These are phyloP conservation scores for Aspergillus alliaceus DNA, from an alignment of 2,329 filamentous ascomycete genomes.

Conservation along the genomic window DNA sequence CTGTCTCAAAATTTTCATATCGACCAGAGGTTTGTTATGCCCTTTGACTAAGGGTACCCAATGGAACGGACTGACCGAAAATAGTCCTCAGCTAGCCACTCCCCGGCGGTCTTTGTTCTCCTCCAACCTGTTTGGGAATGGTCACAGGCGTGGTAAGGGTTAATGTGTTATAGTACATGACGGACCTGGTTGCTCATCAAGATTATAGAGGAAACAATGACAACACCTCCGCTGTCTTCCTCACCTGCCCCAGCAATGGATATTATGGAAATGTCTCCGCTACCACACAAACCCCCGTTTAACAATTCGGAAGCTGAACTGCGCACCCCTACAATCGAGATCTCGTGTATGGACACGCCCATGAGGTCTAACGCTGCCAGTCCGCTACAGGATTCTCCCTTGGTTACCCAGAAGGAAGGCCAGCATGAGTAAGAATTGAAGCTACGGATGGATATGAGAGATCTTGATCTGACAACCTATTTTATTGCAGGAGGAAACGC, in stretches of 20 bases:
- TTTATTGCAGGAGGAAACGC: slow-evolving; percentile 60
- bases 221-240: slow-evolving; percentile 78
- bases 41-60: background rate
- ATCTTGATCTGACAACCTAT: slow-evolving; percentile 18
- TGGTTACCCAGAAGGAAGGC: slow-evolving; percentile 30
- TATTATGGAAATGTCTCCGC: slow-evolving; percentile 88
- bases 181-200: slow-evolving; percentile 11
- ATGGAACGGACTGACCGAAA: slow-evolving; percentile 41
- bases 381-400: slow-evolving; percentile 40
- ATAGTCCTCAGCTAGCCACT: slow-evolving; percentile 77
- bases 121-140: slow-evolving; percentile 62
- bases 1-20: slow-evolving; percentile 96
- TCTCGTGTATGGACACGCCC: slow-evolving; percentile 46
- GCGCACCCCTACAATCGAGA: slow-evolving; percentile 69
- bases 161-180: slow-evolving; percentile 1
- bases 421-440: slow-evolving; percentile 36
- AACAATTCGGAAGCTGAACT: slow-evolving; percentile 63
- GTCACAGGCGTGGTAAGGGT: slow-evolving; percentile 58
- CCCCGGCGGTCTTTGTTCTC: slow-evolving; percentile 84
- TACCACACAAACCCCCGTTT: slow-evolving; percentile 81
- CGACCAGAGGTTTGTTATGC: slow-evolving; percentile 75
- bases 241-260: slow-evolving; percentile 73
- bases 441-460: background rate
- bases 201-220: slow-evolving; percentile 65
- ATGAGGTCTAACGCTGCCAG: slow-evolving; percentile 39